Evolutionary conservation across 768 basidiomycete genomes (phyloP), one percentile per base, ranked within the genome.

Genomic region (Obba rivulosa): DNA sequence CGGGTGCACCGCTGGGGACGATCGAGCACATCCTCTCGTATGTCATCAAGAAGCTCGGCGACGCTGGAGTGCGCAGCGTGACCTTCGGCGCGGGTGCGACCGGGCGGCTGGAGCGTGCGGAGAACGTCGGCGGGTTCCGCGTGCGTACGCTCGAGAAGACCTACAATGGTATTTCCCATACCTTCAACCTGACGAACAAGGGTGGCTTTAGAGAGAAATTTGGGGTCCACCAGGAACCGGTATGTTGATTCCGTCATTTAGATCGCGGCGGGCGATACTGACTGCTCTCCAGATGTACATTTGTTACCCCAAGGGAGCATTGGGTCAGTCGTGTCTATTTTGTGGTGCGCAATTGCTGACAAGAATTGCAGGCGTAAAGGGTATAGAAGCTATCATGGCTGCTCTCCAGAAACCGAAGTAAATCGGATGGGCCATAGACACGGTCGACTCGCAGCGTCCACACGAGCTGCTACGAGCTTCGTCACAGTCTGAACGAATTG

Each of bases 11-110:
- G 17, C 56, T 62, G 18, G 73, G 73, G 24, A 64, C 69, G 9
- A 70, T 69, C 56, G 64, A 65, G 60, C 63, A 70, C 47, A 65
- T 72, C 51, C 57, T 73, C 39, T 53, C 62, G 34, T 51, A 62
- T 43, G 72, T 71, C 18, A 67, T 75, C 52, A 60, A 62, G 45
- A 61, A 68, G 46, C 54, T 71, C 28, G 61, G 64, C 13, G 66
- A 68, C 24, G 65, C 66, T 5, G 70, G 72, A 22, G 67, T 71
- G 18, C 57, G 55, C 37, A 51, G 49, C 41, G 64, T 65, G 36
- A 69, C 68, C 21, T 73, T 74, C 49, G 72, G 72, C n/a, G 70
- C 67, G 11, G 65, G 67, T 20, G 71, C 68, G 34, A 56, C 63
- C 31, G 62, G 59, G 28, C 54, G 48, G 43, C 57, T 71, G 35